phyloP scores from a whole-genome alignment of 495 filamentous ascomycete species.

The Aspergillus carlsbadensis region DNA sequence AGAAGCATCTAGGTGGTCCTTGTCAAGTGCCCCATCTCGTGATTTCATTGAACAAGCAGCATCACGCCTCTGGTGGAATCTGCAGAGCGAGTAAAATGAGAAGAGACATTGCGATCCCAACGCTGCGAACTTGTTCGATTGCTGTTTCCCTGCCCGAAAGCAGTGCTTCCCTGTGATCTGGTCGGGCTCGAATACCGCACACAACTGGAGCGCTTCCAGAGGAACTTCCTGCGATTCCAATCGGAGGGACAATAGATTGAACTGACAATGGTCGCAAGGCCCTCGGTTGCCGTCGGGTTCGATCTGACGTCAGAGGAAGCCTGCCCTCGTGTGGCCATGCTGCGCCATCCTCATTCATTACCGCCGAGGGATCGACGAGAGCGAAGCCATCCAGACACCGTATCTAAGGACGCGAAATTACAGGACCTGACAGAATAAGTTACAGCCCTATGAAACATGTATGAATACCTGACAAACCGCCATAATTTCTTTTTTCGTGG shows the following conservation, averaged over 20 bases:
- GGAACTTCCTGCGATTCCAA: not conserved
- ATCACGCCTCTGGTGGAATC: too few relatives aligned
- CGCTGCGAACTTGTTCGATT: too few relatives aligned
- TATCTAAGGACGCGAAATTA: conserved; percentile 4
- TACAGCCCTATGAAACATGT: conserved; percentile 49
- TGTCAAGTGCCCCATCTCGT: too few relatives aligned
- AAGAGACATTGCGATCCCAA: too few relatives aligned
- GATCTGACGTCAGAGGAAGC: not conserved
- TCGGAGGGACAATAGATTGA: not conserved
- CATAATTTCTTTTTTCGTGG: not conserved
- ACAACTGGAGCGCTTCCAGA: too few relatives aligned
- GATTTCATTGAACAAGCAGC: too few relatives aligned
- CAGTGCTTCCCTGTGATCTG: too few relatives aligned
- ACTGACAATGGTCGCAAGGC: not conserved
- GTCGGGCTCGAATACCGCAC: too few relatives aligned
- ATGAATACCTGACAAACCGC: conserved; percentile 18
- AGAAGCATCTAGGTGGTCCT: too few relatives aligned
- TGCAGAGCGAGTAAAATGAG: too few relatives aligned
- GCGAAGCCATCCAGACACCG: not conserved
- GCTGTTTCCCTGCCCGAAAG: too few relatives aligned
- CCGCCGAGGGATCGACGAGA: not conserved
- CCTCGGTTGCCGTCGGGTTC: not conserved
- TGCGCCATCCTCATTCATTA: not conserved
- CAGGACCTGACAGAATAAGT: conserved; percentile 1
- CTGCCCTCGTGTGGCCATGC: not conserved